Evolutionary conservation across 352 stramenopile genomes (phyloP).

Genomic region (Globisporangium acanthophoron): DNA sequence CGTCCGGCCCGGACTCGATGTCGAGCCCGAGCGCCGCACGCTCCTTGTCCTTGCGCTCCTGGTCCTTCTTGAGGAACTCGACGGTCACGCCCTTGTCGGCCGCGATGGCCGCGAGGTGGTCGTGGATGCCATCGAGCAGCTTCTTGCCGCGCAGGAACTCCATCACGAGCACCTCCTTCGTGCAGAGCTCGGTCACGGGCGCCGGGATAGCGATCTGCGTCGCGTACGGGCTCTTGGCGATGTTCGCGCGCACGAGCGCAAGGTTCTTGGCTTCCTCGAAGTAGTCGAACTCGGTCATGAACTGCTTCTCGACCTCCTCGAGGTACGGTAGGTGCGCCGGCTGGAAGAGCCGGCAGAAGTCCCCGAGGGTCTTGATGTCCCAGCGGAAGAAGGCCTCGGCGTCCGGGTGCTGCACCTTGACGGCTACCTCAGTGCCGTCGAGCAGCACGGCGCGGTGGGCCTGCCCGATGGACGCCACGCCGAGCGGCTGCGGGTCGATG

Average conservation of each 20-base stretch:
- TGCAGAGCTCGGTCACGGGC: constrained; percentile 87
- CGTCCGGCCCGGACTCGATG: constrained; percentile 66
- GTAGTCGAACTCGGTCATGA: constrained; percentile 98
- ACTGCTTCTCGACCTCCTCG: constrained; percentile 96
- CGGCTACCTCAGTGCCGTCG: constrained; percentile 69
- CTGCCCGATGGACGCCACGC: constrained; percentile 80
- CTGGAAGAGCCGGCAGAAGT: constrained; percentile 94
- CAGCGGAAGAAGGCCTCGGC: constrained; percentile 93
- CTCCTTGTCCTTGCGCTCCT: constrained; percentile 66
- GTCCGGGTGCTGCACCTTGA: constrained; percentile 93
- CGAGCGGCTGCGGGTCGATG: constrained; percentile 70
- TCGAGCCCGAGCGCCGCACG: constrained; percentile 53
- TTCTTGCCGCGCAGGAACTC: constrained; percentile 89
- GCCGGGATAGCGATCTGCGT: constrained; percentile 75
- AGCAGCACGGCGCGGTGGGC: constrained; percentile 70
- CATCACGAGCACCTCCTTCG: constrained; percentile 95
- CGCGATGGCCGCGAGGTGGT: constrained; percentile 89
- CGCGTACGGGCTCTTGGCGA: constrained; percentile 74
- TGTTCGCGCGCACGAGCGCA: constrained; percentile 83
- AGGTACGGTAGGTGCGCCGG: constrained; percentile 91
- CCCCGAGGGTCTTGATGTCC: constrained; percentile 95
- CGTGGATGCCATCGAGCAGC: constrained; percentile 82
- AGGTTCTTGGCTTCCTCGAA: constrained; percentile 90
- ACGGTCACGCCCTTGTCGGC: constrained; percentile 81
- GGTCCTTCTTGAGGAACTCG: constrained; percentile 74